A percentile compares a stretch with the other conserved stretches of the same genome.
Evolutionary conservation across 139 green algal species (phyloP).

Genomic region (Ettlia oleoabundans): DNA sequence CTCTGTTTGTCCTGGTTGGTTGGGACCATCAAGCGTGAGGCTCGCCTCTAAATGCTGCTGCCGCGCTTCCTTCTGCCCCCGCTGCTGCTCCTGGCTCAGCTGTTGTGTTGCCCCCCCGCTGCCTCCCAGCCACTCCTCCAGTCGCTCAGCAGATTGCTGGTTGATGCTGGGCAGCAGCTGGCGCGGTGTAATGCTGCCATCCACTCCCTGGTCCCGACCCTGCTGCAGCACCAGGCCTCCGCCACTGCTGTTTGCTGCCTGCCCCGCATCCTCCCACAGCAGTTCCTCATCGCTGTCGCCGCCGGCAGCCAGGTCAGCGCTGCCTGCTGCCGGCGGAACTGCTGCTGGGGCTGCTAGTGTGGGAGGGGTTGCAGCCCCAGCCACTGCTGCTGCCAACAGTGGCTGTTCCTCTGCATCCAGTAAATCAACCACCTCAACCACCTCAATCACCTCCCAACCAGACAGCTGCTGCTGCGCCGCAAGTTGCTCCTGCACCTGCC

Average conservation of each 20-base stretch:
- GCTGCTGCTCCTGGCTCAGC: not conserved
- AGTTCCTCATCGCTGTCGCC: constrained; percentile 1
- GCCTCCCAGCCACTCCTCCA: constrained; percentile 30
- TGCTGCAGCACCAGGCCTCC: not conserved
- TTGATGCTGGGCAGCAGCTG: constrained; percentile 21
- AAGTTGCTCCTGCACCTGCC: not conserved
- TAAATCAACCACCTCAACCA: no score
- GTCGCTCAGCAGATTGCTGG: not conserved
- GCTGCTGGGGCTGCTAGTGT: not conserved
- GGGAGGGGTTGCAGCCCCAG: no score
- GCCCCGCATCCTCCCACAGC: not conserved
- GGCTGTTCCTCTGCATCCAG: no score
- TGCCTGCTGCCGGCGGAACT: not conserved
- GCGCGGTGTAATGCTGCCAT: no score
- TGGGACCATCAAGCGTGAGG: no score
- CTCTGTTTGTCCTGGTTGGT: not conserved
- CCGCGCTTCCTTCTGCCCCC: no score
- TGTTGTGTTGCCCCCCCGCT: not conserved
- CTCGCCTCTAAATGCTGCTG: no score
- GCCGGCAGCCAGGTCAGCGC: not conserved
- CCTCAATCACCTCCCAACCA: no score
- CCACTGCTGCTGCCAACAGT: no score
- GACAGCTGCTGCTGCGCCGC: no score
- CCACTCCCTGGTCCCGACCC: not conserved
- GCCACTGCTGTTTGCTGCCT: not conserved